These are phyloP conservation scores for Raffaelea arxii DNA, from an alignment of 2,329 filamentous ascomycete species.

Conservation along the genomic window DNA sequence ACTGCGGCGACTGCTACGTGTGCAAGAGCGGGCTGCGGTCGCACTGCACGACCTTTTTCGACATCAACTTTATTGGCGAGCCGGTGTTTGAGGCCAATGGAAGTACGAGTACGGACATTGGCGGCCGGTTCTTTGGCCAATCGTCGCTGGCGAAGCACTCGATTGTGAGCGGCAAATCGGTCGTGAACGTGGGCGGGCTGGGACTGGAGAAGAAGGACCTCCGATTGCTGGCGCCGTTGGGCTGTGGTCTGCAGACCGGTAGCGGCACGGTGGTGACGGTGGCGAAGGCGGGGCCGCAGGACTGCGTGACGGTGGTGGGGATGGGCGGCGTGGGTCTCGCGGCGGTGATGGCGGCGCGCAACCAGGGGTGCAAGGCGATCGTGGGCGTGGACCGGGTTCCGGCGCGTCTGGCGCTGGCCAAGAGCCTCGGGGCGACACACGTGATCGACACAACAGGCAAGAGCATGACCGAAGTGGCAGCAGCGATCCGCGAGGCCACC, in stretches of 20 bases:
- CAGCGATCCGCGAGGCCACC: background rate
- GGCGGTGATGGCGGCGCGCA: constrained; percentile 27
- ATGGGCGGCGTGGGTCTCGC: constrained; percentile 29
- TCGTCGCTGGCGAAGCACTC: constrained; percentile 4
- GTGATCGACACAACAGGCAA: constrained; percentile 4
- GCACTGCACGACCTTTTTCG: constrained; percentile 17
- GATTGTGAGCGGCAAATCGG: background rate
- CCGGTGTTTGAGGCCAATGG: background rate
- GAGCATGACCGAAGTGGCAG: background rate
- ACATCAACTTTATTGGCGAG: constrained; percentile 3
- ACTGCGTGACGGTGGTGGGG: constrained; percentile 26
- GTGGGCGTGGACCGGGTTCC: constrained; percentile 36
- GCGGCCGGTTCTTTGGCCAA: constrained; percentile 8
- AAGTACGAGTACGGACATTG: background rate
- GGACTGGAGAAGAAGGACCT: background rate
- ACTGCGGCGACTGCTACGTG: constrained; percentile 21
- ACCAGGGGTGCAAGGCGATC: constrained; percentile 20
- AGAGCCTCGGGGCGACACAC: constrained; percentile 31
- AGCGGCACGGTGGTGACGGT: constrained; percentile 30
- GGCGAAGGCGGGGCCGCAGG: constrained; percentile 12
- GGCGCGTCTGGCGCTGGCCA: constrained; percentile 29
- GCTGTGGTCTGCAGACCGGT: constrained; percentile 34
- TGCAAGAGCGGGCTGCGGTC: constrained; percentile 19
- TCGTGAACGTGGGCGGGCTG: constrained; percentile 2
- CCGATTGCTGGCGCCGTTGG: constrained; percentile 26